phyloP scores from a whole-genome alignment of 225 moss, liverwort and hornwort species.

The Antitrichia curtipendula region DNA sequence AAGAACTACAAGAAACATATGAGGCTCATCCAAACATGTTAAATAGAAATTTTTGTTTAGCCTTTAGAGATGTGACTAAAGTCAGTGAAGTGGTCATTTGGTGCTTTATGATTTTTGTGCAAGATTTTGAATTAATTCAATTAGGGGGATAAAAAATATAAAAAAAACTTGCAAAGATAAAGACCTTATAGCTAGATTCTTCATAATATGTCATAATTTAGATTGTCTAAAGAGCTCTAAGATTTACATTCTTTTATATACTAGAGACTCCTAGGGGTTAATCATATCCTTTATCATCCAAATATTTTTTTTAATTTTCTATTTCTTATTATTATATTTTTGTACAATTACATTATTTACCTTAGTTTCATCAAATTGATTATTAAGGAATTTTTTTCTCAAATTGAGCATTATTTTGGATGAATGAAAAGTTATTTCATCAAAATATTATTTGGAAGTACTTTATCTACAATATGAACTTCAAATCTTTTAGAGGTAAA shows the following conservation, averaged over 20 bases:
- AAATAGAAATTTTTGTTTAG: background rate
- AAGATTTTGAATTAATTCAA: background rate
- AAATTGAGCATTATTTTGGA: background rate
- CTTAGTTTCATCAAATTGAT: background rate
- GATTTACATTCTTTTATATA: background rate
- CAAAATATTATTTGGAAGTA: background rate
- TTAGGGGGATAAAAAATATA: accelerated
- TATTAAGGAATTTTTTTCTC: background rate
- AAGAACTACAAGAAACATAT: background rate
- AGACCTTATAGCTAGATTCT: too few relatives aligned
- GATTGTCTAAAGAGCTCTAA: background rate
- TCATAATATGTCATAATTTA: background rate
- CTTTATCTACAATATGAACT: background rate
- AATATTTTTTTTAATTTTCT: too few relatives aligned
- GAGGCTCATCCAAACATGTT: background rate
- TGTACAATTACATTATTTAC: background rate
- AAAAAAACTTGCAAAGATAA: background rate
- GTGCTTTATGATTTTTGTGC: background rate
- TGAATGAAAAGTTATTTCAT: background rate
- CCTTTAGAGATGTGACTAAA: accelerated
- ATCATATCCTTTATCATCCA: too few relatives aligned
- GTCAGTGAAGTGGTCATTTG: too few relatives aligned
- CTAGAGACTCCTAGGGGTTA: too few relatives aligned
- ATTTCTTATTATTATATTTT: background rate
- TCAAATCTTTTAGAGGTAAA: background rate